Evolutionary conservation across 441 rosid genomes (phyloP), one percentile per base, ranked within the genome.

Genomic region (Eruca vesicaria): DNA sequence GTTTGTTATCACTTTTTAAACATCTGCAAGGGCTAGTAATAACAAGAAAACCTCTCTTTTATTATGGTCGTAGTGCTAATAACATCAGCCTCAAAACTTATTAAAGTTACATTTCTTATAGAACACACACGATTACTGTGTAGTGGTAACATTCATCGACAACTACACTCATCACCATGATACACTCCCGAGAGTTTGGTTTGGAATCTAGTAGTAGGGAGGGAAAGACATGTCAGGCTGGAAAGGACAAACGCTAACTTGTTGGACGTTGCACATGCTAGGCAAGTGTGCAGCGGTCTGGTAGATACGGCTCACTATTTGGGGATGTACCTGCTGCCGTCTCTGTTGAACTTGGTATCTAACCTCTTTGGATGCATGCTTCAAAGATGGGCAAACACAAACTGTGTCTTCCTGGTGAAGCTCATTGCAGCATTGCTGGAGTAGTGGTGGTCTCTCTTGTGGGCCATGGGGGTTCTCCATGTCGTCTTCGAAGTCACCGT

Each of bases 321-420:
- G 9, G n/a, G n/a, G n/a, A n/a, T n/a, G n/a, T n/a, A n/a, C n/a
- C n/a, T n/a, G n/a, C 8, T 18, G 69, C 0, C 11, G 60, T 53
- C 38, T 61, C 2, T 75, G 79, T 7, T 68, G 63, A 28, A 72
- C 64, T 45, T 75, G 65, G 26, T 7, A 4, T 41, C 74, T 55
- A 19, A 69, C 70, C 0, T 57, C 50, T 20, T 29, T 20, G n/a
- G 79, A 57, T 2, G 69, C 79, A 4, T 7, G 28, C 56, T 52
- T 69, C 70, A 75, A 63, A 20, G 79, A 55, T 11, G 50, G 69
- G 79, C 74, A 75, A 29, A 75, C 79, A 15, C 79, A 75, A 0
- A 2, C n/a, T n/a, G 10, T 56, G 3, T 75, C 79, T 41, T 68
- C 70, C 36, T 69, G 36, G 0, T 5, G 19, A 63, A 75, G 79